Conservation (phyloP, 306 rosid species). For the Pterocarpus macrocarpus region DNA sequence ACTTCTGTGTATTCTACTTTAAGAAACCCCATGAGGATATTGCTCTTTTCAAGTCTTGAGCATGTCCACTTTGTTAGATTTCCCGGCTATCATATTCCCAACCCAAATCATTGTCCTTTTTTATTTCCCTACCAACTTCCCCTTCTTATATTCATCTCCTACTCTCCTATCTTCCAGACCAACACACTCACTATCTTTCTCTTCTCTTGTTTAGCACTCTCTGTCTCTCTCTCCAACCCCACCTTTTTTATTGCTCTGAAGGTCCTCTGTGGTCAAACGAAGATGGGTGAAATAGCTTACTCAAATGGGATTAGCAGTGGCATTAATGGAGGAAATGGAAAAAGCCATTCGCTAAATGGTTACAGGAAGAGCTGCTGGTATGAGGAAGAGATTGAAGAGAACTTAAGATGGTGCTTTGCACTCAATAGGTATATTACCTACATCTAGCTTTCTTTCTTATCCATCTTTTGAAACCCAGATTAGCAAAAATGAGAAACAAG, state of each 20-base stretch:
- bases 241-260: neutral
- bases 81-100: slow-evolving; percentile 43
- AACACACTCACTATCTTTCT: slow-evolving; percentile 35
- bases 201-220: slow-evolving; percentile 33
- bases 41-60: slow-evolving; percentile 47
- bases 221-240: neutral
- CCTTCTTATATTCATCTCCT: slow-evolving; percentile 54
- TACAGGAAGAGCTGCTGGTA: slow-evolving; percentile 98
- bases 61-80: slow-evolving; percentile 57
- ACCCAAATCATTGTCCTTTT: slow-evolving; percentile 50
- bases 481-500: neutral
- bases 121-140: slow-evolving; percentile 39
- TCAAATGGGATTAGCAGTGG: slow-evolving; percentile 66
- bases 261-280: slow-evolving; percentile 20
- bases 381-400: slow-evolving; percentile 96
- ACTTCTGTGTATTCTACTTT: slow-evolving; percentile 45
- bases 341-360: slow-evolving; percentile 73
- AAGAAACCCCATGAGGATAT: slow-evolving; percentile 67
- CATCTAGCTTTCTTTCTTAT: neutral
- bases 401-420: slow-evolving; percentile 96
- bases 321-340: slow-evolving; percentile 53
- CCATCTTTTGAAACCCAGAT: neutral
- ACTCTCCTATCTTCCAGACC: slow-evolving; percentile 44
- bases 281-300: slow-evolving; percentile 82
- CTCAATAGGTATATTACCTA: slow-evolving; percentile 72